A percentile compares a stretch with the other conserved stretches of the same genome.
Conservation (phyloP, 1,284 basidiomycete species). For the Ceratobasidium sp. region DNA sequence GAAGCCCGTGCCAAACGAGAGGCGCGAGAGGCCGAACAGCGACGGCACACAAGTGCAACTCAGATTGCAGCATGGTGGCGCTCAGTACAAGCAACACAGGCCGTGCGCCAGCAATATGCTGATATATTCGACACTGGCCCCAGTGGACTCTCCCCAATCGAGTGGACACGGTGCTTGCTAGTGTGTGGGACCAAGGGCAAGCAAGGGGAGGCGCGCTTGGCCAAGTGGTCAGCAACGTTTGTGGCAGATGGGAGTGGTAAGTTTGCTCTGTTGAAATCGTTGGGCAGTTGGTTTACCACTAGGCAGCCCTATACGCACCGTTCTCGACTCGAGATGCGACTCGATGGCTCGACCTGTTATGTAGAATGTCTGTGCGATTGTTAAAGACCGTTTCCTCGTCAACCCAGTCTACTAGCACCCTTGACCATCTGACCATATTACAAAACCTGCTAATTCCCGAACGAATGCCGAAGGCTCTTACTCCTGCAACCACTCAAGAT, state of each 20-base stretch:
- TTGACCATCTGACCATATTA: slow-evolving; percentile 21
- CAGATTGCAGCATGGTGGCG: slow-evolving; percentile 75
- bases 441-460: slow-evolving; percentile 14
- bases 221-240: slow-evolving; percentile 59
- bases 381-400: slow-evolving; percentile 58
- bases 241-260: slow-evolving; percentile 53
- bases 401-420: slow-evolving; percentile 55
- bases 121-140: slow-evolving; percentile 54
- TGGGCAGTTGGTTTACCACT: neutral
- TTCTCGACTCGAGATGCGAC: slow-evolving; percentile 50
- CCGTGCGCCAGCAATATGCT: slow-evolving; percentile 55
- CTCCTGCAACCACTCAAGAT: slow-evolving; percentile 52
- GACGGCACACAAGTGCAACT: slow-evolving; percentile 62
- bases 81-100: slow-evolving; percentile 54
- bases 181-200: slow-evolving; percentile 40
- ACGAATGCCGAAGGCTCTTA: slow-evolving; percentile 20
- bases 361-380: slow-evolving; percentile 57
- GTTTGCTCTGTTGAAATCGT: slow-evolving; percentile 41
- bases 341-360: slow-evolving; percentile 66
- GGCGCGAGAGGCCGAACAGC: slow-evolving; percentile 63
- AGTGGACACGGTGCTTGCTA: slow-evolving; percentile 39
- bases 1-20: slow-evolving; percentile 64
- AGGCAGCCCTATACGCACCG: slow-evolving; percentile 56
- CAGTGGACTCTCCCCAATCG: neutral
- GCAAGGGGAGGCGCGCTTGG: slow-evolving; percentile 50